Evolutionary conservation across 225 moss, liverwort and hornwort genomes (phyloP), one percentile per base, ranked within the genome.

Genomic region (Bryum argenteum): DNA sequence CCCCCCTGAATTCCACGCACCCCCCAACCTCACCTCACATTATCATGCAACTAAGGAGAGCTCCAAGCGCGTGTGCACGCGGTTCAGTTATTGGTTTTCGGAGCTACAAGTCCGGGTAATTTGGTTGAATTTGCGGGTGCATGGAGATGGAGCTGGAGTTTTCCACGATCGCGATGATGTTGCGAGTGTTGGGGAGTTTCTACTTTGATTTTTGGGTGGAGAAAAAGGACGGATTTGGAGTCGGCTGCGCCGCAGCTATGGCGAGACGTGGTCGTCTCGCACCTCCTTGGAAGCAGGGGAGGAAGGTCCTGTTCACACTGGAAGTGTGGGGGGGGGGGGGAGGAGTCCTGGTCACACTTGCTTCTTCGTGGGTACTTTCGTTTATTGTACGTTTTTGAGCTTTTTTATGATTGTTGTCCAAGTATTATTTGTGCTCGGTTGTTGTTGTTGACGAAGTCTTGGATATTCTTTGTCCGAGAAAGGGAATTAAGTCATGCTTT

Each of bases 161-260:
- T n/a, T n/a, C n/a, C n/a, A 20, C 10, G 68, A 6, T 26, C 1
- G 19, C 1, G 61, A 11, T 12, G 39, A 11, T 2, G 48, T 15
- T 15, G 48, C 48, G 1, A 33, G 33, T 33, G 33, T 33, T 33
- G 33, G 33, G 33, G 5, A 33, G 33, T 33, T 33, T 33, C 4
- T 33, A 6, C 5, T 33, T 33, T 33, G 33, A 15, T 48, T 48
- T 11, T 16, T 22, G 23, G n/a, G 40, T 8, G 22, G 17, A 40
- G 33, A 45, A 20, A 71, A 38, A 43, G n/a, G 58, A 33, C 53
- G 11, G 13, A 33, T 33, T 33, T 33, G n/a, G n/a, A n/a, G n/a
- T n/a, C n/a, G n/a, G n/a, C n/a, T n/a, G n/a, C n/a, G n/a, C n/a
- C 52, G 53, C 23, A 74, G 75, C 75, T 70, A 71, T 54, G 70